Evolutionary conservation across 1,139 yeast species (phyloP).

Genomic region (Blastobotrys arbuscula): DNA sequence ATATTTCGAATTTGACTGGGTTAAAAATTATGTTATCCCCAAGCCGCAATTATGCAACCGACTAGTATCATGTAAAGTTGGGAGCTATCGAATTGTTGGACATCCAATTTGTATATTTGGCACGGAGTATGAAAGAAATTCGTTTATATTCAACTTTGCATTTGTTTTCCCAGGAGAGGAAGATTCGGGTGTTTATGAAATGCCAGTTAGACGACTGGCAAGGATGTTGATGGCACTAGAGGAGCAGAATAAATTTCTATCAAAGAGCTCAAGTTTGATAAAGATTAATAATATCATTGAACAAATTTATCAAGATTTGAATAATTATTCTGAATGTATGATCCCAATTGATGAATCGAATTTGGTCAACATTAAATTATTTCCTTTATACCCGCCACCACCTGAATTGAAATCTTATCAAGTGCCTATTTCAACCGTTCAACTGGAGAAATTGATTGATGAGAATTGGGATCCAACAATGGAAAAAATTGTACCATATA

Average conservation of each 20-base stretch:
- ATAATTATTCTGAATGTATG: conserved; percentile 91
- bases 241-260: conserved; percentile 75
- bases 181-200: conserved; percentile 80
- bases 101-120: conserved; percentile 82
- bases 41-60: conserved; percentile 86
- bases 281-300: conserved; percentile 77
- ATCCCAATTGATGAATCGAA: conserved; percentile 89
- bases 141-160: conserved; percentile 87
- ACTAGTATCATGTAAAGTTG: conserved; percentile 66
- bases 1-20: conserved; percentile 74
- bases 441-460: conserved; percentile 64
- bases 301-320: conserved; percentile 87
- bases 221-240: conserved; percentile 86
- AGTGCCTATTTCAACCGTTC: conserved; percentile 84
- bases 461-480: conserved; percentile 97
- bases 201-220: conserved; percentile 78
- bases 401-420: conserved; percentile 64
- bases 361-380: conserved; percentile 84
- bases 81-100: conserved; percentile 71
- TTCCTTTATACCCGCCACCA: conserved; percentile 84
- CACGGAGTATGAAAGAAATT: conserved; percentile 75
- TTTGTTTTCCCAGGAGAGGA: conserved; percentile 83
- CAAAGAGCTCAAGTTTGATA: conserved; percentile 39
- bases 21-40: conserved; percentile 88
- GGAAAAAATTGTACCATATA: conserved; percentile 77